Conservation (phyloP, 1,139 yeast genomes). For the Groenewaldozyma sp. region DNA sequence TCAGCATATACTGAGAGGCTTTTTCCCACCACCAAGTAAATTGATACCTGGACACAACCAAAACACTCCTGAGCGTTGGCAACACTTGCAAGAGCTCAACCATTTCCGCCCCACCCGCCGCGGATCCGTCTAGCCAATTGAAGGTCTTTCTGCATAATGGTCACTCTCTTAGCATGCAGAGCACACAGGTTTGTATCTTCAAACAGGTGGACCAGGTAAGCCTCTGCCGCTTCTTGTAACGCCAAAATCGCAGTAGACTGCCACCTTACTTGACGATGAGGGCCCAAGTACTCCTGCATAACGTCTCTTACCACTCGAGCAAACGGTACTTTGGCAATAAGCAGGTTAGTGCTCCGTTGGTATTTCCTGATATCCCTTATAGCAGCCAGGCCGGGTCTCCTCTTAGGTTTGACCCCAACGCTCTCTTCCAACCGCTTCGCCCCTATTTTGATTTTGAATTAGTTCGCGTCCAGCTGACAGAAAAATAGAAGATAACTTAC, state of each 20-base stretch:
- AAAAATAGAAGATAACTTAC: not conserved
- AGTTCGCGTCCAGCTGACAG: not conserved
- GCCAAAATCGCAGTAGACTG: constrained; percentile 84
- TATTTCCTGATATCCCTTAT: constrained; percentile 68
- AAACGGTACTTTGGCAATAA: constrained; percentile 82
- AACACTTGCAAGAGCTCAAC: too few relatives aligned
- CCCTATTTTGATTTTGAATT: not conserved
- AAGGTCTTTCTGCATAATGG: constrained; percentile 89
- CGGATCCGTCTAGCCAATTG: constrained; percentile 85
- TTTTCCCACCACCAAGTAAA: too few relatives aligned
- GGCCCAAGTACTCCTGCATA: constrained; percentile 49
- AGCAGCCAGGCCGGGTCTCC: constrained; percentile 67
- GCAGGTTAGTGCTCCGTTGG: constrained; percentile 68
- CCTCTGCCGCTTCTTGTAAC: constrained; percentile 87
- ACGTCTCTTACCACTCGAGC: constrained; percentile 78
- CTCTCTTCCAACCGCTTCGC: constrained; percentile 4
- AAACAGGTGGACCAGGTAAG: constrained; percentile 71
- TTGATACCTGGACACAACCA: too few relatives aligned
- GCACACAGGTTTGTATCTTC: constrained; percentile 92
- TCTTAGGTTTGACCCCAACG: constrained; percentile 40
- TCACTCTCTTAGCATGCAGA: constrained; percentile 85
- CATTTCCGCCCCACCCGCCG: constrained; percentile 35
- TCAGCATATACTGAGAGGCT: too few relatives aligned
- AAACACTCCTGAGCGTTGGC: too few relatives aligned
- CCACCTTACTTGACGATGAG: constrained; percentile 61